Evolutionary conservation across 768 basidiomycete species (phyloP).

Genomic region (Tricholoma sp.): DNA sequence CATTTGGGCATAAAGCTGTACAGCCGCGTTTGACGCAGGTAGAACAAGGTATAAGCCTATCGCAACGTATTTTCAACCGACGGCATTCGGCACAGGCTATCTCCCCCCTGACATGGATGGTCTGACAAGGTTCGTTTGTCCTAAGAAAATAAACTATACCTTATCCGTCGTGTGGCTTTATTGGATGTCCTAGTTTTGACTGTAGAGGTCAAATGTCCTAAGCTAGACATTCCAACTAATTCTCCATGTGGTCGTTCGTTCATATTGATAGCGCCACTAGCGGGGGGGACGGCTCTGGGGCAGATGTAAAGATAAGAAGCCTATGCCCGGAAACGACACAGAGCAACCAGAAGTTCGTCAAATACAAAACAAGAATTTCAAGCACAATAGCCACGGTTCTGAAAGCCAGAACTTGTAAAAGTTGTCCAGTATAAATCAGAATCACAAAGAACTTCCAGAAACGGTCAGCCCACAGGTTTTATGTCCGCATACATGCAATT

Average conservation of each 20-base stretch:
- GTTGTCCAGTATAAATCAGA: background rate
- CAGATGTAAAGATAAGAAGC: background rate
- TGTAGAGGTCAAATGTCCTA: background rate
- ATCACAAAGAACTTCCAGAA: background rate
- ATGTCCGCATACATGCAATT: background rate
- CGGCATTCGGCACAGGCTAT: constrained; percentile 42
- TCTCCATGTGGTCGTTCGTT: background rate
- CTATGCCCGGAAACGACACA: background rate
- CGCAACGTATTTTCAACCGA: constrained; percentile 37
- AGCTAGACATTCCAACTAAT: background rate
- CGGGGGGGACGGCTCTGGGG: background rate
- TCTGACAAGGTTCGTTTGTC: background rate
- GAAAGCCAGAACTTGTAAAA: background rate
- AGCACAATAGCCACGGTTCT: too few species aligned
- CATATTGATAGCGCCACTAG: background rate
- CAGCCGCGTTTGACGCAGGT: constrained; percentile 52
- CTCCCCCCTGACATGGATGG: constrained; percentile 25
- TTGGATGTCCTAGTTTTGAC: constrained; percentile 15
- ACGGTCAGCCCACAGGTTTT: background rate
- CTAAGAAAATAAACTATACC: constrained; percentile 19
- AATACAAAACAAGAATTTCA: background rate
- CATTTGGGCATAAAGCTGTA: constrained; percentile 48
- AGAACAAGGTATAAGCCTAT: constrained; percentile 37
- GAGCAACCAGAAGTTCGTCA: background rate
- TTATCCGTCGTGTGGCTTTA: constrained; percentile 35